Evolutionary conservation across 257 asterid species (phyloP).

Genomic region (Pogostemon cablin): DNA sequence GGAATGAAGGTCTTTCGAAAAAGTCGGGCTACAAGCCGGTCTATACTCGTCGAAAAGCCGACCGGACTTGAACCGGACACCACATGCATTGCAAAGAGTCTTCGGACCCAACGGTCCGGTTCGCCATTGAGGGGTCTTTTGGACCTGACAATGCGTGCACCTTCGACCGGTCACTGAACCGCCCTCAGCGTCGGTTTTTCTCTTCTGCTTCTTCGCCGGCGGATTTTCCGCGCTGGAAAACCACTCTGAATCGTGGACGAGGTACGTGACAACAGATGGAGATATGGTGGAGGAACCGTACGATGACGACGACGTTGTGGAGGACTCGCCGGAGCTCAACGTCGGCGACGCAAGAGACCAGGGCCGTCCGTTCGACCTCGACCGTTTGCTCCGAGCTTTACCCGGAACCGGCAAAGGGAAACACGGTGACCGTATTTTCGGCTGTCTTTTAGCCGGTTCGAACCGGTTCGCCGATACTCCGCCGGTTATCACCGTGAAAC

Average conservation of each 20-base stretch:
- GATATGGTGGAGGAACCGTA: conserved; percentile 43
- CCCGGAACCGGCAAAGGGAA: conserved; percentile 45
- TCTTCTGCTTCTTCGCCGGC: conserved; percentile 58
- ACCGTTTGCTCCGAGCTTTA: conserved; percentile 59
- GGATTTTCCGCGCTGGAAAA: conserved; percentile 48
- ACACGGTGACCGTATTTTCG: conserved; percentile 31
- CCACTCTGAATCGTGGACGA: conserved; percentile 45
- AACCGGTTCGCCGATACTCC: conserved; percentile 30
- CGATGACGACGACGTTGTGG: conserved; percentile 54
- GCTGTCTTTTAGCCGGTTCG: conserved; percentile 39
- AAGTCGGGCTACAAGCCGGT: conserved; percentile 90
- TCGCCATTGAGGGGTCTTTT: conserved; percentile 89
- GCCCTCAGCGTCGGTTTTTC: conserved; percentile 42
- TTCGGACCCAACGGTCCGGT: conserved; percentile 85
- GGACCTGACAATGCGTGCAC: conserved; percentile 78
- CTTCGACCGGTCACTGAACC: conserved; percentile 56
- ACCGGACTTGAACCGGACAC: conserved; percentile 88
- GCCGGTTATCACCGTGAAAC: conserved; percentile 42
- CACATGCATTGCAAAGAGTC: conserved; percentile 82
- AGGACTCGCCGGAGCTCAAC: conserved; percentile 46
- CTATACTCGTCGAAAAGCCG: conserved; percentile 78
- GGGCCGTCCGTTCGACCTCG: conserved; percentile 43
- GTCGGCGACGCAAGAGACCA: conserved; percentile 55
- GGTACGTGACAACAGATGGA: conserved; percentile 30
- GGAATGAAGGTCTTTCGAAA: conserved; percentile 62